Conservation (phyloP, 495 filamentous ascomycete species). For the Choiromyces venosus region DNA sequence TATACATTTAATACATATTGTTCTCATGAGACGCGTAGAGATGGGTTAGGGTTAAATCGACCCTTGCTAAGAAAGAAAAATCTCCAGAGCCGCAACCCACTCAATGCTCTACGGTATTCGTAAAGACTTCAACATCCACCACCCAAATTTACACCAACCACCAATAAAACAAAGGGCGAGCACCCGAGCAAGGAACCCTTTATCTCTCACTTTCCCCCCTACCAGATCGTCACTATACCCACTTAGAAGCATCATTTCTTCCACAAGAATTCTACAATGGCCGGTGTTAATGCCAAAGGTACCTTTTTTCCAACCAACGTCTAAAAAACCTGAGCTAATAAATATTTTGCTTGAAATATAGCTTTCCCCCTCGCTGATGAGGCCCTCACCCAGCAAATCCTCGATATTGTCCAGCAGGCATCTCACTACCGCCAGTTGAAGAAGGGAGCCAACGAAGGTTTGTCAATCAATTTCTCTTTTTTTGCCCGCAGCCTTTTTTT, state of each 20-base stretch:
- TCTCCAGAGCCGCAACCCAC: constrained; percentile 18
- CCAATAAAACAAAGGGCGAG: constrained; percentile 41
- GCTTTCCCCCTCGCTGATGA: constrained; percentile 90
- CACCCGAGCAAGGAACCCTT: constrained; percentile 42
- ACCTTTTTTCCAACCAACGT: constrained; percentile 2
- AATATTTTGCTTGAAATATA: constrained; percentile 36
- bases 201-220: constrained; percentile 12
- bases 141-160: constrained; percentile 13
- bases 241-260: background rate
- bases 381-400: constrained; percentile 68
- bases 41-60: background rate
- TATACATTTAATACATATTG: background rate
- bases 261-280: constrained; percentile 26
- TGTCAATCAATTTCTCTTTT: constrained; percentile 8
- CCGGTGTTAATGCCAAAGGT: constrained; percentile 39
- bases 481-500: too few species aligned
- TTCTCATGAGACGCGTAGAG: background rate
- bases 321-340: constrained; percentile 19
- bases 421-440: constrained; percentile 79
- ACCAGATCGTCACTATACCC: background rate
- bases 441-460: constrained; percentile 66
- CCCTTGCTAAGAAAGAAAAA: constrained; percentile 1
- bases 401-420: constrained; percentile 84
- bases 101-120: constrained; percentile 4
- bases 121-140: background rate